A percentile compares a stretch with the other conserved stretches of the same genome.
These are phyloP conservation scores for Heimioporus sp. DNA, from an alignment of 768 basidiomycete species.

Conservation along the genomic window DNA sequence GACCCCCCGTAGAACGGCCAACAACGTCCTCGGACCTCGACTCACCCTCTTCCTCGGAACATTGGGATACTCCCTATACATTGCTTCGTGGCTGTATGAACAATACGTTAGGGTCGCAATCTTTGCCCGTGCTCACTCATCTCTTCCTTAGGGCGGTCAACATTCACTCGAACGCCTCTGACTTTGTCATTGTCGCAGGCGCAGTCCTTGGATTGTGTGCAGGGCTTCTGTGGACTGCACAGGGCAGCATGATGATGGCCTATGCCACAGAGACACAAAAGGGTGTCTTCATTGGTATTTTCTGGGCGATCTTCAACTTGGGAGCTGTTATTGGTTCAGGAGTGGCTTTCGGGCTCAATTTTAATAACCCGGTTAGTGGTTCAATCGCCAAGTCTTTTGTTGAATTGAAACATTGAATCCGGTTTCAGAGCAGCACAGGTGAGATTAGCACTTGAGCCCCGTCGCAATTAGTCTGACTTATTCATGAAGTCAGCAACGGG, in stretches of 20 bases:
- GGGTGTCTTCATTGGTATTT: slow-evolving; percentile 72
- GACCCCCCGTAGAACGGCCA: slow-evolving; percentile 53
- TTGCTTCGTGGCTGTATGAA: slow-evolving; percentile 67
- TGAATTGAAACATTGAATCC: background rate
- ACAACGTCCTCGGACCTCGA: slow-evolving; percentile 77
- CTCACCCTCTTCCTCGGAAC: slow-evolving; percentile 74
- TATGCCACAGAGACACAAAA: slow-evolving; percentile 82
- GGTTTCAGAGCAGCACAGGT: slow-evolving; percentile 30
- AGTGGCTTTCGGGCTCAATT: slow-evolving; percentile 72
- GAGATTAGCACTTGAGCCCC: slow-evolving; percentile 1
- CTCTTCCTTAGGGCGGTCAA: slow-evolving; percentile 55
- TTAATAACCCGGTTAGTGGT: slow-evolving; percentile 52
- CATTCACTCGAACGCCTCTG: slow-evolving; percentile 58
- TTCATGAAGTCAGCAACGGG: slow-evolving; percentile 55
- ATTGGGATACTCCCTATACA: slow-evolving; percentile 72
- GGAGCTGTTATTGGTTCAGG: slow-evolving; percentile 78
- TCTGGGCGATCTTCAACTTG: slow-evolving; percentile 84
- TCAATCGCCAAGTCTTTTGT: background rate
- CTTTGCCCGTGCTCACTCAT: background rate
- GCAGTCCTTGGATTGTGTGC: slow-evolving; percentile 74
- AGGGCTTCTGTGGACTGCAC: slow-evolving; percentile 76
- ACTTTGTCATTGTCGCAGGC: slow-evolving; percentile 70
- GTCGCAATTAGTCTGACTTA: slow-evolving; percentile 2
- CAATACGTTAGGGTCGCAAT: background rate
- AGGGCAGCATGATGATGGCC: slow-evolving; percentile 81